Evolutionary conservation across 768 basidiomycete genomes (phyloP), one percentile per base, ranked within the genome.

Genomic region (Lactarius vividus): DNA sequence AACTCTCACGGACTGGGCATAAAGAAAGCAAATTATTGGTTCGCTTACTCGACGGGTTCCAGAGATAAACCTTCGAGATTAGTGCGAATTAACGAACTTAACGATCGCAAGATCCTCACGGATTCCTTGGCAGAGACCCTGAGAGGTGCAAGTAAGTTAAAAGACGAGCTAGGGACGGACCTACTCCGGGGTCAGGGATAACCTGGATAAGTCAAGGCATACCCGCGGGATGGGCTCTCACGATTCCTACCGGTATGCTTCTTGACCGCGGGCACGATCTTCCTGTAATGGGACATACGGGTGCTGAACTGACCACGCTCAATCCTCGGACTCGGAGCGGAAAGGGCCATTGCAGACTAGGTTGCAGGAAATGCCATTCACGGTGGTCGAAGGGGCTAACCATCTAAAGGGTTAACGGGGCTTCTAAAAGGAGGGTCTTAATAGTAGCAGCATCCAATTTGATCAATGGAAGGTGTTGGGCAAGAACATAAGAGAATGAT

Each of bases 201-300:
- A 46, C 8, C 63, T 59, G 20, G 57, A 59, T 59, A 54, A 75
- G 0, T 81, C 75, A 72, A 94, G 93, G 70, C 91, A 91, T 91
- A 57, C 0, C n/a, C 53, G 46, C 54, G 42, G 49, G 53, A 31
- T 31, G 40, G 62, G 8, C 46, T 39, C 39, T 63, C 63, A 54
- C 49, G 39, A 57, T 35, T 44, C 42, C 16, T 42, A 57, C 42
- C 4, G 42, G 49, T 29, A 40, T 33, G 52, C 18, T 31, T 11
- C 57, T 64, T 40, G 37, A 26, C 33, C 33, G 35, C 28, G 33
- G 33, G 13, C 44, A 57, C 46, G 55, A 35, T 28, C 42, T 63
- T 28, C 44, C 29, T 16, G 54, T 44, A 33, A 62, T 44, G 61
- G 61, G 57, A 42, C 9, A 33, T 15, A 18, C 57, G 18, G 23